phyloP scores from a whole-genome alignment of 345 rosid species.

The Gossypium stocksii region DNA sequence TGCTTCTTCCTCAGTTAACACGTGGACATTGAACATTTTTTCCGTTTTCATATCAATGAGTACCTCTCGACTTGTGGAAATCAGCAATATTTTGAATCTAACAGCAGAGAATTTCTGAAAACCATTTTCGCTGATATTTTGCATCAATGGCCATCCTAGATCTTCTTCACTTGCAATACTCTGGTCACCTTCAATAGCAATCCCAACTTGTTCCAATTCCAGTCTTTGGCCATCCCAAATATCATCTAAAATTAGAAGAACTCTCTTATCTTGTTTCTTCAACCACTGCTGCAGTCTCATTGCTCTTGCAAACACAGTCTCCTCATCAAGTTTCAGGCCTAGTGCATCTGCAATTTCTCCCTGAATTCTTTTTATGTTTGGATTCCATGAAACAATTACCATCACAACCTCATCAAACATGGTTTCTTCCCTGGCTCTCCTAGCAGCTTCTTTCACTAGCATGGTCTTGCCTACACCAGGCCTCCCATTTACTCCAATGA shows the following conservation, averaged over 20 bases:
- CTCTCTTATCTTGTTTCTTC: neutral
- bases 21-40: neutral
- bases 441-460: neutral
- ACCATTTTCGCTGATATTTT: neutral
- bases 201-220: constrained; percentile 4
- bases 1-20: constrained; percentile 16
- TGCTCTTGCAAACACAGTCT: constrained; percentile 7
- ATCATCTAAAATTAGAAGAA: constrained; percentile 10
- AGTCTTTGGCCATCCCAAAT: neutral
- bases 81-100: constrained; percentile 24
- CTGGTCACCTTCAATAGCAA: neutral
- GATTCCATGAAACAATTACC: constrained; percentile 1
- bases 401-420: constrained; percentile 8
- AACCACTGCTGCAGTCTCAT: constrained; percentile 6
- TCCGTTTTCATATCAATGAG: constrained; percentile 4
- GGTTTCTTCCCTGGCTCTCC: constrained; percentile 4
- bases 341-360: constrained; percentile 6
- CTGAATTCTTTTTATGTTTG: constrained; percentile 4
- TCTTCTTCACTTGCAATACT: neutral
- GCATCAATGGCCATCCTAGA: neutral
- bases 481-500: constrained; percentile 18
- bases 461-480: constrained; percentile 12
- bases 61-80: constrained; percentile 10
- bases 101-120: constrained; percentile 11
- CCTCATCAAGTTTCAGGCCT: neutral